Evolutionary conservation across 495 filamentous ascomycete genomes (phyloP).

Genomic region (Xanthoparmelia taractica): DNA sequence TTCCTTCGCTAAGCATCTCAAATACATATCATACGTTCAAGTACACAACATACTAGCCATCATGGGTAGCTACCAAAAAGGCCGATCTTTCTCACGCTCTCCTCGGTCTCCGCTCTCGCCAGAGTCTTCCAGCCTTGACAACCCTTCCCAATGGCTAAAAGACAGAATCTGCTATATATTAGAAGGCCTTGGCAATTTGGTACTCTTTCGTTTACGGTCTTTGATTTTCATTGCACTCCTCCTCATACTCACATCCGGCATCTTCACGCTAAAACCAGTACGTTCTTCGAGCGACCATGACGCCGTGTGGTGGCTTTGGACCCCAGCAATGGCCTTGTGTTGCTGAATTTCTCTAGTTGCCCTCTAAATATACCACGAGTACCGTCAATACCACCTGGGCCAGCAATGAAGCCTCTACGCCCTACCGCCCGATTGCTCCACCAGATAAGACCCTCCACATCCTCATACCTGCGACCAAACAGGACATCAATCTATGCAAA

Average conservation of each 20-base stretch:
- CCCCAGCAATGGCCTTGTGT: background rate
- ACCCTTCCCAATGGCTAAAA: background rate
- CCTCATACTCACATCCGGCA: background rate
- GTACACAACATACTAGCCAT: background rate
- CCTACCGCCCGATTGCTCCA: background rate
- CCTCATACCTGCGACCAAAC: slow-evolving; percentile 15
- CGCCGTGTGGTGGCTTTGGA: background rate
- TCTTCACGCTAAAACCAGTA: slow-evolving; percentile 2
- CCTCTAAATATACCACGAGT: background rate
- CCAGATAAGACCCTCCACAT: slow-evolving; percentile 5
- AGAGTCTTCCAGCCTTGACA: background rate
- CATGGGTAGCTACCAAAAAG: background rate
- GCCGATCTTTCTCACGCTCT: background rate
- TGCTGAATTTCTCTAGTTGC: background rate
- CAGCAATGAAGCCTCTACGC: background rate
- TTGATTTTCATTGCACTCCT: background rate
- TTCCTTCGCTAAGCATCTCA: background rate
- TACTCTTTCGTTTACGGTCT: background rate
- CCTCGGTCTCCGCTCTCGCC: background rate
- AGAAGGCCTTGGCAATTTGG: background rate
- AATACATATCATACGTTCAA: background rate
- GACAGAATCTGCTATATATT: background rate
- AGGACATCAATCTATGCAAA: slow-evolving; percentile 16
- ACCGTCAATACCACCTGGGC: background rate
- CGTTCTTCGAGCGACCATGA: background rate